Conservation (phyloP, 2,329 filamentous ascomycete genomes). For the Colletotrichum sp. region DNA sequence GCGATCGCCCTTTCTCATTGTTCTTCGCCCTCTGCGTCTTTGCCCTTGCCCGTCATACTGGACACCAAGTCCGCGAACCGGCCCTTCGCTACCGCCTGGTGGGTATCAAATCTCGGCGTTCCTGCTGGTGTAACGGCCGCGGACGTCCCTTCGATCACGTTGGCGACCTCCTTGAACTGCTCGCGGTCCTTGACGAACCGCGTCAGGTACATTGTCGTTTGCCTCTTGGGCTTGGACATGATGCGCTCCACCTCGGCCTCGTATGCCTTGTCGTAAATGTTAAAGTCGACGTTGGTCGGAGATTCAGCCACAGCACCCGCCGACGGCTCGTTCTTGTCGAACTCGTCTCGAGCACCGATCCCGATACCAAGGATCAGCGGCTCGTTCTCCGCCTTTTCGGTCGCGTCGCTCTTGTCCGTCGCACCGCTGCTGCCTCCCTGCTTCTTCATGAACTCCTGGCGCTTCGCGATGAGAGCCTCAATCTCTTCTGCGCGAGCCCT, state of each 20-base stretch:
- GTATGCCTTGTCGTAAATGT: slow-evolving; percentile 90
- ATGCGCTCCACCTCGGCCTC: slow-evolving; percentile 82
- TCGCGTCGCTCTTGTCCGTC: slow-evolving; percentile 39
- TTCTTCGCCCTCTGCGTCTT: neutral
- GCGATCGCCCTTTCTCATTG: neutral
- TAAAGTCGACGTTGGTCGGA: slow-evolving; percentile 81
- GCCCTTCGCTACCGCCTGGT: slow-evolving; percentile 1
- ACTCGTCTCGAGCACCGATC: slow-evolving; percentile 59
- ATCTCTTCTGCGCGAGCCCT: slow-evolving; percentile 52
- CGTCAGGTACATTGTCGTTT: slow-evolving; percentile 54
- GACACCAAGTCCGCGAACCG: slow-evolving; percentile 19
- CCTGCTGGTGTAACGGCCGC: slow-evolving; percentile 5
- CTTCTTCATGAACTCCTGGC: slow-evolving; percentile 44
- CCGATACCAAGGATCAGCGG: slow-evolving; percentile 80
- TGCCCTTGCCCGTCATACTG: slow-evolving; percentile 5
- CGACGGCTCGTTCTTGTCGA: slow-evolving; percentile 40
- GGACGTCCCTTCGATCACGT: slow-evolving; percentile 35
- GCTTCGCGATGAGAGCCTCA: slow-evolving; percentile 51
- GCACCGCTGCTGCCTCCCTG: slow-evolving; percentile 53
- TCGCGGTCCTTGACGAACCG: slow-evolving; percentile 51
- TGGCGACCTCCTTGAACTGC: slow-evolving; percentile 40
- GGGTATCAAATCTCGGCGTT: slow-evolving; percentile 21
- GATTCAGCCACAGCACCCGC: slow-evolving; percentile 76
- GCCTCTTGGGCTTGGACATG: slow-evolving; percentile 43
- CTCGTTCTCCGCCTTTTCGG: slow-evolving; percentile 65